Evolutionary conservation across 2,329 filamentous ascomycete species (phyloP).

Genomic region (Beauveria sp.): DNA sequence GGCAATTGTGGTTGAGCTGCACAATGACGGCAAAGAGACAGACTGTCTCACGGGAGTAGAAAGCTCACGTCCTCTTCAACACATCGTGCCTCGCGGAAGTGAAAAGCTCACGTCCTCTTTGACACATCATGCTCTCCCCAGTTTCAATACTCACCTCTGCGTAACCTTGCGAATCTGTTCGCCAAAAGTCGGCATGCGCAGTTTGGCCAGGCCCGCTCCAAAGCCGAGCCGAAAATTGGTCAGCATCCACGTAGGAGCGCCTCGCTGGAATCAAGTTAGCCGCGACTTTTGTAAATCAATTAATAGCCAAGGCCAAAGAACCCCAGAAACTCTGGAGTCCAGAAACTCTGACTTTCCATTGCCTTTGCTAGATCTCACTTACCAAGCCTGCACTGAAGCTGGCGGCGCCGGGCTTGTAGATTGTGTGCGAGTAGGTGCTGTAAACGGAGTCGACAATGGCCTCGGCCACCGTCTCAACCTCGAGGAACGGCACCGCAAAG

Average conservation of each 20-base stretch:
- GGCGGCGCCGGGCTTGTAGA: constrained; percentile 24
- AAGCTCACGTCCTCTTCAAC: neutral
- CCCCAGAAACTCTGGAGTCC: too few relatives aligned
- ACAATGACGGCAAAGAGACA: neutral
- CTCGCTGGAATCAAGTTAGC: constrained; percentile 13
- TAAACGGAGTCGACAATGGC: constrained; percentile 21
- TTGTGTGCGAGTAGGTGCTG: constrained; percentile 22
- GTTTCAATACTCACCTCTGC: neutral
- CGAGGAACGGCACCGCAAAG: constrained; percentile 24
- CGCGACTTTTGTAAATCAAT: neutral
- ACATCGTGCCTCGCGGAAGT: neutral
- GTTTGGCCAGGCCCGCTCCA: neutral
- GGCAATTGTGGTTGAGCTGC: neutral
- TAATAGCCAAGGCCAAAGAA: neutral
- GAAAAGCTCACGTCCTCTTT: neutral
- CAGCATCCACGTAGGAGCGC: constrained; percentile 18
- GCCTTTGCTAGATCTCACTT: constrained; percentile 7
- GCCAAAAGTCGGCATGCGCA: neutral
- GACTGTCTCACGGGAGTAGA: neutral
- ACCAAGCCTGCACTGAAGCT: constrained; percentile 21
- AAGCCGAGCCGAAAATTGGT: neutral
- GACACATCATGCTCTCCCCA: neutral
- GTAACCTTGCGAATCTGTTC: neutral
- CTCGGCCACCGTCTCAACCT: constrained; percentile 26
- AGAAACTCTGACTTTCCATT: neutral